Base-by-base conservation (phyloP, 495 filamentous ascomycete genomes). In the Daldinia decipiens region DNA sequence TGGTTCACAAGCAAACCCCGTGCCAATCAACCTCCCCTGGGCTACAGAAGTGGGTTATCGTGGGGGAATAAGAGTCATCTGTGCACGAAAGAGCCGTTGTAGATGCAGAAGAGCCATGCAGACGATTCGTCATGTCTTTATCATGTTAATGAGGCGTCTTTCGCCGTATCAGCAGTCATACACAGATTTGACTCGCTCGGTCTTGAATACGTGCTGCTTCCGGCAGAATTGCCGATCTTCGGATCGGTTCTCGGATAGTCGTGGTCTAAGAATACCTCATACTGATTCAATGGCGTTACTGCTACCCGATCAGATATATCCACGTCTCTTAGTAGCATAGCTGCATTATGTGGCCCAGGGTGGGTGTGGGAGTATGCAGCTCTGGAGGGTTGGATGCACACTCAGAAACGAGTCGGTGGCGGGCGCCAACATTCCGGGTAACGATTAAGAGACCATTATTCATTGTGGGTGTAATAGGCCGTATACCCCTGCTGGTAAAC, bases 21-120 rank as follows among this genome's bases (percentile, higher is more conserved):
- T 68, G 51, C 65, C 70, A 73, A 73, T 73, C 61, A 66, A 38
- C 61, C 62, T 68, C 54, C 59, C 39, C 65, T 34, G 56, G 7
- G 29, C 7, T 57, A 56, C 57, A 68, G 60, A 59, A 69, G 65
- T 68, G 70, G 65, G 57, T 57, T 73, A 24, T 73, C 65, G 65
- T 66, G 70, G 61, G 70, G 70, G 65, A 53, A 68, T 64, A 63
- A 52, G 39, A 66, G 57, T 66, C 65, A 68, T 65, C 60, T 59
- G 58, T 12, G 6, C 36, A 43, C 32, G 43, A 47, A 53, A n/a
- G 38, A 59, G 43, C 27, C 53, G 52, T 50, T 59, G 52, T 66
- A 50, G 36, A 31, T 45, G 56, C 39, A 39, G 60, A 53, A 52
- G 60, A 51, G 38, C 34, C 52, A 34, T 32, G 36, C 63, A 59